phyloP scores from a whole-genome alignment of 176 grass and related monocot genomes.

The bread wheat (Triticum aestivum) region DNA sequence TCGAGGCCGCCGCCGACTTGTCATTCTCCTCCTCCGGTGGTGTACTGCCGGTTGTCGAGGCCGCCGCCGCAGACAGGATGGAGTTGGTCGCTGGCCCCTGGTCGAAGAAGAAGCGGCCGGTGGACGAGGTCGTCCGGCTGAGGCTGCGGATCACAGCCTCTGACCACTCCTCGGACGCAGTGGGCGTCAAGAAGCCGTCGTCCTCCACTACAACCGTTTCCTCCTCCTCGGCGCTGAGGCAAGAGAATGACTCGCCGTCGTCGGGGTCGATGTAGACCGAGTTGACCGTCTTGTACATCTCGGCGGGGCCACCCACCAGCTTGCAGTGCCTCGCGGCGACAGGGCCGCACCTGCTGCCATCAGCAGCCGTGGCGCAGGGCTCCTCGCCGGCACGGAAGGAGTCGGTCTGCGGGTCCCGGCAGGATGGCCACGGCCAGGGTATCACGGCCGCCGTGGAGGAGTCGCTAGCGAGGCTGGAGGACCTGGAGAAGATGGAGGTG shows the following conservation, averaged over 20 bases:
- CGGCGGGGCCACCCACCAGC: neutral
- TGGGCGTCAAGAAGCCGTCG: conserved; percentile 18
- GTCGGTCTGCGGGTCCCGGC: conserved; percentile 39
- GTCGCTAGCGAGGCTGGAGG: conserved; percentile 23
- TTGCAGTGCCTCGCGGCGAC: neutral
- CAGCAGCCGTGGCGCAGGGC: conserved; percentile 6
- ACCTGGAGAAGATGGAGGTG: conserved; percentile 48
- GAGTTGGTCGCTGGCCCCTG: conserved; percentile 39
- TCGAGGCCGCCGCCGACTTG: neutral
- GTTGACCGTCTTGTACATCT: conserved; percentile 55
- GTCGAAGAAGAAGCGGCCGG: conserved; percentile 69
- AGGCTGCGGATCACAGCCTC: conserved; percentile 55
- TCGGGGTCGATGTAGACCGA: conserved; percentile 50
- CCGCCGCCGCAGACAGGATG: conserved; percentile 9
- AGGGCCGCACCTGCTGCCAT: neutral
- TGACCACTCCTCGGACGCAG: conserved; percentile 38
- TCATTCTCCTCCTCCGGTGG: neutral
- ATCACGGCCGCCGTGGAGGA: neutral
- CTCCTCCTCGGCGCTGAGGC: neutral
- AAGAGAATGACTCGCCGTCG: neutral
- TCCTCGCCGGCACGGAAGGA: conserved; percentile 48
- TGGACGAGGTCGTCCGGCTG: conserved; percentile 21
- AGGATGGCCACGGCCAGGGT: conserved; percentile 55
- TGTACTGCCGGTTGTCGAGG: neutral
- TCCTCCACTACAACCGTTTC: conserved; percentile 1